phyloP scores from a whole-genome alignment of 495 filamentous ascomycete species.

The Trichoderma gamsii region DNA sequence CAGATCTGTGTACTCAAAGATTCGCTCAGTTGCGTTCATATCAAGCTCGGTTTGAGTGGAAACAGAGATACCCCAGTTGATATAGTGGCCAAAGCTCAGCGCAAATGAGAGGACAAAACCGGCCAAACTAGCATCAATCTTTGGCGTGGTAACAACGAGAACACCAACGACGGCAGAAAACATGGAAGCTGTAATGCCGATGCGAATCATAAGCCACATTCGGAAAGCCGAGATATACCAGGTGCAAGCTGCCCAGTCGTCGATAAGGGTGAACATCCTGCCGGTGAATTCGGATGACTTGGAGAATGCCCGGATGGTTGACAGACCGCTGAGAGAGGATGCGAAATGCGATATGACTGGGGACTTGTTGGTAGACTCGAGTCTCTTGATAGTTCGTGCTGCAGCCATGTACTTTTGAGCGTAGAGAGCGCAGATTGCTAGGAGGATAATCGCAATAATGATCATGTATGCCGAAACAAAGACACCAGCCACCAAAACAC shows the following conservation, averaged over 20 bases:
- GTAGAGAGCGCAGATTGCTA: constrained; percentile 50
- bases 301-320: constrained; percentile 69
- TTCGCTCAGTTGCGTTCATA: constrained; percentile 83
- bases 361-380: constrained; percentile 66
- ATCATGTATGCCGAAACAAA: constrained; percentile 60
- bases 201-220: constrained; percentile 67
- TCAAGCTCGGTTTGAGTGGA: constrained; percentile 66
- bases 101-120: constrained; percentile 67
- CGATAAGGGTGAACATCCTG: constrained; percentile 59
- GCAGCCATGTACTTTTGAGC: constrained; percentile 56
- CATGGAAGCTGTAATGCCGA: constrained; percentile 61
- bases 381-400: constrained; percentile 68
- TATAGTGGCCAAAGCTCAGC: constrained; percentile 42
- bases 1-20: constrained; percentile 74
- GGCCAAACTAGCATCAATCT: constrained; percentile 67
- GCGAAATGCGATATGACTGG: constrained; percentile 75
- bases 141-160: constrained; percentile 55
- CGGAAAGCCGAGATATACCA: constrained; percentile 69
- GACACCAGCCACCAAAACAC: constrained; percentile 53
- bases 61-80: constrained; percentile 45
- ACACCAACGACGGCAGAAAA: constrained; percentile 61
- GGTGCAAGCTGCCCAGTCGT: constrained; percentile 54
- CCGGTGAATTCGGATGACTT: constrained; percentile 57
- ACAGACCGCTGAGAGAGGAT: constrained; percentile 60
- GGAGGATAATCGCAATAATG: constrained; percentile 46